Conservation (phyloP, 352 stramenopile species). For the Phytophthora agathidicida region DNA sequence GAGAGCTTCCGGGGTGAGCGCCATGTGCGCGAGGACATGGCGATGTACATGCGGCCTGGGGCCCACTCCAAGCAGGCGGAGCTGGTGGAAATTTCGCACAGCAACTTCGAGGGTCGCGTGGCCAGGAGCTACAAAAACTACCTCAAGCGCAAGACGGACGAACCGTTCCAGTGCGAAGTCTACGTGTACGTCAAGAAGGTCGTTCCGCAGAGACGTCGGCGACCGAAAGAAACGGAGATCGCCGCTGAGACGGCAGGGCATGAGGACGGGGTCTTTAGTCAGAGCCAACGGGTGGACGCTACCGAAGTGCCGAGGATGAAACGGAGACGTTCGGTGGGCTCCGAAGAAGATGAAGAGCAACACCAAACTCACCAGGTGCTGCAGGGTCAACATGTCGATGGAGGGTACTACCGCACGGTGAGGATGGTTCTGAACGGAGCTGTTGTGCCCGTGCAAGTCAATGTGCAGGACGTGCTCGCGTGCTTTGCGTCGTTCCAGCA, state of each 20-base stretch:
- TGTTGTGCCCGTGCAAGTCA: constrained; percentile 73
- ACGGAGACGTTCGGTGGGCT: constrained; percentile 26
- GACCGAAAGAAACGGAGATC: constrained; percentile 15
- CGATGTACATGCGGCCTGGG: constrained; percentile 80
- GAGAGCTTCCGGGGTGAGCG: constrained; percentile 41
- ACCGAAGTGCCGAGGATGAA: constrained; percentile 15
- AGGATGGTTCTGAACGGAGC: constrained; percentile 77
- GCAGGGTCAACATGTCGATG: constrained; percentile 21
- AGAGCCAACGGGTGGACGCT: constrained; percentile 14
- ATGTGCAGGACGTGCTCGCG: constrained; percentile 66
- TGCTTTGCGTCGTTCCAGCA: constrained; percentile 42
- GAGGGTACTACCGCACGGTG: constrained; percentile 60
- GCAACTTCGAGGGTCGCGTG: constrained; percentile 76
- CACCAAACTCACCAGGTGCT: constrained; percentile 8
- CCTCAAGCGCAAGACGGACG: constrained; percentile 67
- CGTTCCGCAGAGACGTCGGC: constrained; percentile 20
- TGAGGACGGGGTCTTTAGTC: constrained; percentile 12
- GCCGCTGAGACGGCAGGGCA: not conserved
- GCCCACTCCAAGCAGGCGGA: constrained; percentile 85
- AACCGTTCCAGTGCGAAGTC: constrained; percentile 73
- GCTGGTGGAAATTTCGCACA: constrained; percentile 64
- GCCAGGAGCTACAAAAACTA: constrained; percentile 79
- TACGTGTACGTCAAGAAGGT: constrained; percentile 80
- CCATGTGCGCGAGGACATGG: constrained; percentile 65
- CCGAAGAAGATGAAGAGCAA: constrained; percentile 19